phyloP scores from a whole-genome alignment of 2,329 filamentous ascomycete species.

The Aspergillus terreus region DNA sequence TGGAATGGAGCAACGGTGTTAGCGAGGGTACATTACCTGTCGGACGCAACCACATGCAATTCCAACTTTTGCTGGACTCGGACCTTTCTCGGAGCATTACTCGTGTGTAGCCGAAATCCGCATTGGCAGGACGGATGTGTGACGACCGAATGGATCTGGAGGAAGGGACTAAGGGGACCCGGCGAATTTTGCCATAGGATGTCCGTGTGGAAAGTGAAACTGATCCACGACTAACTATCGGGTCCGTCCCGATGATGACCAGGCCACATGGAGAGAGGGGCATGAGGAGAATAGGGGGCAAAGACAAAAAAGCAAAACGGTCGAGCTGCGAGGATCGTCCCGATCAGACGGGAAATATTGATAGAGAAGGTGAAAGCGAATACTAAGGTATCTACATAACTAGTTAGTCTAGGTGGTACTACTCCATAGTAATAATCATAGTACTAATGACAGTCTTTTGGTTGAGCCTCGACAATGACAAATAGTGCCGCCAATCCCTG shows the following conservation, averaged over 20 bases:
- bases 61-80: neutral
- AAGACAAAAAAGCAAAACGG: neutral
- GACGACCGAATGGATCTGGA: constrained; percentile 5
- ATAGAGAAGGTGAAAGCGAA: too few species aligned
- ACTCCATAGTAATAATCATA: too few species aligned
- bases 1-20: neutral
- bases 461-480: constrained; percentile 15
- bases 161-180: constrained; percentile 3
- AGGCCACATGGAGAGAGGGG: neutral
- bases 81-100: constrained; percentile 18
- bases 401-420: too few species aligned
- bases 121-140: constrained; percentile 11
- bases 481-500: constrained; percentile 16
- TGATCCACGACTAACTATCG: too few species aligned
- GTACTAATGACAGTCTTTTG: neutral
- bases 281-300: neutral
- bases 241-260: neutral
- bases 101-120: constrained; percentile 15
- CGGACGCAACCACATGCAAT: too few species aligned
- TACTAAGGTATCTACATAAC: too few species aligned
- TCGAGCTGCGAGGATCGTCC: too few species aligned
- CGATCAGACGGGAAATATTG: neutral
- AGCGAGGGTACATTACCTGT: neutral
- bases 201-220: neutral
- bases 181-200: constrained; percentile 10